Evolutionary conservation across 768 basidiomycete species (phyloP), one percentile per base, ranked within the genome.

Genomic region (Mycena galopus): DNA sequence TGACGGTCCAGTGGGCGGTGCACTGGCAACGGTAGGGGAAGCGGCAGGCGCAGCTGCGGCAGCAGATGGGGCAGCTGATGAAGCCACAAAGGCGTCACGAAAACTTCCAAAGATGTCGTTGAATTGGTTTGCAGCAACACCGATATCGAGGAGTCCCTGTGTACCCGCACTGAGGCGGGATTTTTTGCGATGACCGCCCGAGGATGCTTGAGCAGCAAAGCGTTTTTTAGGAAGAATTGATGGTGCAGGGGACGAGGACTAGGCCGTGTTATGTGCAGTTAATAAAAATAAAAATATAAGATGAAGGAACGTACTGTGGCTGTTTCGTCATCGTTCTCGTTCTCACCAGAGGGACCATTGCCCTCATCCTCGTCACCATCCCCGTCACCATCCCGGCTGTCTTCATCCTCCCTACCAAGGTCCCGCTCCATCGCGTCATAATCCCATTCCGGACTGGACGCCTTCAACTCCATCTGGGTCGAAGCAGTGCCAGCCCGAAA

Each of bases 401-500:
- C 30, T 1, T 32, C 61, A 1, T 3, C 61, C 7, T 2, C 29
- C 9, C 3, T 14, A 1, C 16, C 33, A 11, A 53, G 55, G 2
- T 65, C 53, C n/a, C 25, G 0, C 3, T 64, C 50, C 21, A 64
- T 12, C 32, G 27, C 5, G 3, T 64, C 47, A 4, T 25, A 3
- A 19, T 55, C 17, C 64, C 51, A 64, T 4, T 35, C 50, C 0
- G 63, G 64, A 16, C 33, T 27, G 0, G 35, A 23, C 1, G 7
- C 2, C 39, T 10, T 53, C 11, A 35, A 35, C 7, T 0, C 16
- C 9, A 0, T 0, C 37, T 1, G 3, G 1, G 21, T 25, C 3
- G 42, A 2, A 27, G 11, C 35, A 3, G 35, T 9, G 9, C 5
- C 27, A 47, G 76, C 57, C 6, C 64, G 44, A 39, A 72, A 79